Base-by-base conservation (phyloP, 371 early-diverging fungal species). In the Paraphysoderma sedebokerense region DNA sequence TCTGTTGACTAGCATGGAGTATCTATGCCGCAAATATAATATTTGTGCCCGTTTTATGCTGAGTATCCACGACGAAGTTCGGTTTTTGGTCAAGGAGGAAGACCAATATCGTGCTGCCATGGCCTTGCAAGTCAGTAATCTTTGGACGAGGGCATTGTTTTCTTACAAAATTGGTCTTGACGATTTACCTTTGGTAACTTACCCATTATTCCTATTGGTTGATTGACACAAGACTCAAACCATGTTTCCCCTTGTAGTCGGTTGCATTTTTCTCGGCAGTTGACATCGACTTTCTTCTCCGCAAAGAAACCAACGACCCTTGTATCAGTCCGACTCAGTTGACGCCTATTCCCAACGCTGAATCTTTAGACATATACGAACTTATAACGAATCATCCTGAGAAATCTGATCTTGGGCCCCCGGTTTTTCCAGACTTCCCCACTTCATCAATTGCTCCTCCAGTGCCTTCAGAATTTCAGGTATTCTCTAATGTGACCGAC, bases 51-150 rank as follows among this genome's bases (percentile, higher is more conserved):
- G 93, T 8, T 87, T 93, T 51, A 74, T 87, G 79, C 54, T 96
- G 19, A 85, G 85, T 26, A 90, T 93, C n/a, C 95, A 97, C 57
- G 97, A 97, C 56, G 97, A 97, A 56, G 76, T 95, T 8, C 78
- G 97, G 4, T 97, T 85, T 61, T 59, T 93, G 46, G 79, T 86
- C 0, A 61, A 71, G 13, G 82, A 84, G 36, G 66, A 79, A 46
- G 86, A 97, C 49, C 58, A 62, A 15, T 69, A 79, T 35, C 61
- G 85, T 6, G 85, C 88, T 0, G 84, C 86, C 0, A 54, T 88
- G 38, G 92, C 93, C 0, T 58, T 97, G 41, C 96, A 97, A 55
- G 67, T 97, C 36, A 73, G 83, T 30, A 93, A 97, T 56, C 59
- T 93, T 5, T 97, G 95, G 95, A 86, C 86, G 13, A 72, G 97